Base-by-base conservation (phyloP, 2,329 filamentous ascomycete species). In the Helicocarpus griseus region DNA sequence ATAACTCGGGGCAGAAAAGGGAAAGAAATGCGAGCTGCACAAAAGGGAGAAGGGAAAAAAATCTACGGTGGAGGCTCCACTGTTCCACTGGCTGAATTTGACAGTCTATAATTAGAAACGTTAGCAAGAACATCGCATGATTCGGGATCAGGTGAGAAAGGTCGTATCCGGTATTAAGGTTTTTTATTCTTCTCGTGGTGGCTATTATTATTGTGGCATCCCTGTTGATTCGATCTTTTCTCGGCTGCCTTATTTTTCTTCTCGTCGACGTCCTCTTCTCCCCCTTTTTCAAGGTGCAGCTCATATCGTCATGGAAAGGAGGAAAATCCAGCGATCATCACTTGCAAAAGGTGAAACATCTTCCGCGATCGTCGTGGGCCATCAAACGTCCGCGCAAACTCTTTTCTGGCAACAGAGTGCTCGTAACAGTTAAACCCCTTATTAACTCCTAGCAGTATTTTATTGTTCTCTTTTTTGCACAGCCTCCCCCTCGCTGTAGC, bases 51-150 rank as follows among this genome's bases (percentile, higher is more conserved):
- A n/a, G n/a, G n/a, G n/a, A n/a, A n/a, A n/a, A n/a, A n/a, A n/a
- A n/a, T n/a, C n/a, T n/a, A n/a, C n/a, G 29, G 29, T 31, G 7
- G 13, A 31, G 13, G 36, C 21, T 39, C 36, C n/a, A 39, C 2
- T 11, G 38, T 41, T 24, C 38, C 38, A 41, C 38, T 22, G 38
- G 11, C 14, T 41, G 38, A 36, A 14, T 62, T 60, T 8, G 65
- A 67, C 45, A 50, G 38, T 41, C 38, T 41, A 41, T 41, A 41
- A 22, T 22, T 41, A 41, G 38, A 41, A 41, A 24, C 9, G 14
- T n/a, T n/a, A n/a, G n/a, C n/a, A n/a, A n/a, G n/a, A 3, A 39
- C 36, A n/a, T 39, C n/a, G 38, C 38, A 41, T 41, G 38, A 14
- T 26, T 41, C 36, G 36, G 6, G 21, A 3, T 22, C 14, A 19